Base-by-base conservation (phyloP, 257 asterid genomes). In the Solanum medicagineum region DNA sequence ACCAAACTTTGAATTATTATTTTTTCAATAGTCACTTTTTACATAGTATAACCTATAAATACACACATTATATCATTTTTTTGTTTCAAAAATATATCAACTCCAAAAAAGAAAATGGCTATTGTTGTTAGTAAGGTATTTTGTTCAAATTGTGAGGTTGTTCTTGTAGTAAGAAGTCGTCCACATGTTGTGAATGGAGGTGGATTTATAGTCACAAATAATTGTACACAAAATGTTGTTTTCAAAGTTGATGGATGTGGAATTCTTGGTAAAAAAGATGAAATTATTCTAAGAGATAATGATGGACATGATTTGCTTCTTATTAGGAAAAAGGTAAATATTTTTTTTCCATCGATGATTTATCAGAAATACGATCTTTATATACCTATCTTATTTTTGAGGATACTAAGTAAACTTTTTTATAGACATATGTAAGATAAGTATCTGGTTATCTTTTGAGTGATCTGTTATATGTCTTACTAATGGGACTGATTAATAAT, bases 181-280 rank as follows among this genome's bases (percentile, higher is more conserved):
- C 99, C 99, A 6, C 92, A 86, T 32, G 97, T 93, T 87, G 97
- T 86, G 40, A 93, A 86, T 74, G 99, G 99, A 17, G 99, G 99
- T 3, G 99, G 99, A 44, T 91, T 95, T 80, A 93, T 81, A 88
- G 98, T 91, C 85, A 88, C 92, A 1, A 94, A 94, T 69, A 94
- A 94, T 74, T 17, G 81, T 32, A 53, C 49, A 81, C 97, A 93
- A 17, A 86, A 85, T 84, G 85, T 89, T 42, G 85, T 92, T 40
- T 95, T 94, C 80, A 88, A 86, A 40, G 94, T 93, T 36, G 98
- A 94, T 63, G 99, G 98, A 6, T 95, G 99, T 80, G 99, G 99
- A 49, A 17, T 92, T 81, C 84, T 92, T 66, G 99, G 98, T 17
- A 92, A 87, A 85, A 93, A 94, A 73, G 93, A 91, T 5, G 92